Base-by-base conservation (phyloP, 2,329 filamentous ascomycete genomes). In the Plenodomus biglobosus region DNA sequence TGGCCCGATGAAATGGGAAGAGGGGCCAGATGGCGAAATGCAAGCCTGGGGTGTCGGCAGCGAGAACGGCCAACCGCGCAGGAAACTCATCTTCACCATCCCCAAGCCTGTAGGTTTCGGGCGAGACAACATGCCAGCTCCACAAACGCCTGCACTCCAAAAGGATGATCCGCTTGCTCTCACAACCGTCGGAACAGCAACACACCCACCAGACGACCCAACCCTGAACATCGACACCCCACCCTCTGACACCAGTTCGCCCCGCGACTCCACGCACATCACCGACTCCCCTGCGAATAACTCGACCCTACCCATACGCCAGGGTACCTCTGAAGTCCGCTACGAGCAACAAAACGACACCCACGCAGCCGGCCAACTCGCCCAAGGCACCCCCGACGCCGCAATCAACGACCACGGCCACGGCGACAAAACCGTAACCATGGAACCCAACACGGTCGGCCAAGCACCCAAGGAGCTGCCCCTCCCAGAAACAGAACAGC, bases 391-490 rank as follows among this genome's bases (percentile, higher is more conserved):
- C 2, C 76, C 77, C 6, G 41, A 72, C 16, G 59, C 61, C 5
- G 69, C 73, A 3, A 58, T 69, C 6, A 69, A 70, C 18, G 62
- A 73, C 43, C 72, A 77, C 48, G 73, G 73, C 13, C 59, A 74
- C 50, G 75, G 76, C 42, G 75, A 76, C 47, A 74, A 73, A 56
- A 74, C 73, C 13, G 65, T 68, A 8, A 72, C 75, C 5, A 76
- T 78, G 69, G 77, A 79, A 53, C 74, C 77, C 13, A 61, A 62
- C 42, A 79, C 76, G 10, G 69, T 79, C 20, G 75, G 76, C 2
- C 77, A 79, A 56, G 76, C 76, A 40, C 73, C 75, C 8, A 79
- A 79, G 58, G 75, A 78, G 40, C 71, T 73, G 27, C 66, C 73
- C 0, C 58, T 74, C 30, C 59, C 61, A 2, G 61, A 64, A 42